A percentile compares a stretch with the other conserved stretches of the same genome.
phyloP scores from a whole-genome alignment of 2,329 filamentous ascomycete genomes.

The Mycosphaerella sp. region DNA sequence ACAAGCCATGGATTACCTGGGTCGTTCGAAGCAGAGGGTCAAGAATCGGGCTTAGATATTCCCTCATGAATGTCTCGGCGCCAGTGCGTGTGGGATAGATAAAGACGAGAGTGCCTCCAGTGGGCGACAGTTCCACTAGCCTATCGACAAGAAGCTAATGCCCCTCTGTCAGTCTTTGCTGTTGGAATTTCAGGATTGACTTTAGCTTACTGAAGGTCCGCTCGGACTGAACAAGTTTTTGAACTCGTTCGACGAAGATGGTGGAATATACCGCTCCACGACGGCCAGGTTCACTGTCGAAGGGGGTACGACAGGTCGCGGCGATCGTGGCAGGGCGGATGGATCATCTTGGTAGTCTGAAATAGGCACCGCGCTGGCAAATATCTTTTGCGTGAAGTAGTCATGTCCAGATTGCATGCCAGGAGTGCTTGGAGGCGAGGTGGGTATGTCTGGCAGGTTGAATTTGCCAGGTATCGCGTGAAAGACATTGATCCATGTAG shows the following conservation, averaged over 20 bases:
- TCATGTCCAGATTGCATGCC: constrained; percentile 47
- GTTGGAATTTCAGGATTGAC: not conserved
- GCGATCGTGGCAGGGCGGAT: constrained; percentile 46
- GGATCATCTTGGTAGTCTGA: constrained; percentile 53
- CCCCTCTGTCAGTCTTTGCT: not conserved
- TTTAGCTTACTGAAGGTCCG: constrained; percentile 41
- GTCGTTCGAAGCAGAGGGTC: constrained; percentile 56
- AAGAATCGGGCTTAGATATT: constrained; percentile 56
- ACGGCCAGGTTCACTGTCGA: constrained; percentile 55
- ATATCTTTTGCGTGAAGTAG: constrained; percentile 57
- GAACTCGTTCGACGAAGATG: constrained; percentile 54
- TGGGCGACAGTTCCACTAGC: constrained; percentile 52
- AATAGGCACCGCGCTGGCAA: constrained; percentile 56
- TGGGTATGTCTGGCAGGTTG: constrained; percentile 56
- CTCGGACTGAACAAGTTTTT: constrained; percentile 51
- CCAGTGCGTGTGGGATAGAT: constrained; percentile 57
- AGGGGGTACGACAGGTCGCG: constrained; percentile 54
- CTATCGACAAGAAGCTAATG: constrained; percentile 51
- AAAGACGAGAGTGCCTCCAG: constrained; percentile 54
- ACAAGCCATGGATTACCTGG: constrained; percentile 53
- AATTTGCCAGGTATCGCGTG: constrained; percentile 59
- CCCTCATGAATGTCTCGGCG: constrained; percentile 52
- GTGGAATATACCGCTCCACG: constrained; percentile 61
- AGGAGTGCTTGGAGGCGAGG: constrained; percentile 57
- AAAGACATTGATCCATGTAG: constrained; percentile 58